Conservation (phyloP, 2,329 filamentous ascomycete genomes). For the Fusarium sp. region DNA sequence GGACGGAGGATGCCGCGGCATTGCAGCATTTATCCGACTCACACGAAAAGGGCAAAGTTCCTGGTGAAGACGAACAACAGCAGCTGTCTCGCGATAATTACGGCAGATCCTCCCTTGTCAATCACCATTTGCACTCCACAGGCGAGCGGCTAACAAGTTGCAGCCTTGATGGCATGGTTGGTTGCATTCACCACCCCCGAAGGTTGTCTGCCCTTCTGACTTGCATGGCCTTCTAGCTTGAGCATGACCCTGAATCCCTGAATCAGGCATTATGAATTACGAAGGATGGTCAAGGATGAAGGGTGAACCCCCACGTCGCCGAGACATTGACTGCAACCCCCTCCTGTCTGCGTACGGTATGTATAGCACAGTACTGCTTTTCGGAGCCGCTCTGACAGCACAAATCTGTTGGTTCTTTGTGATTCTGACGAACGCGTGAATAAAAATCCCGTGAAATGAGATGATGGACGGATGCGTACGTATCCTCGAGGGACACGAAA, state of each 20-base stretch:
- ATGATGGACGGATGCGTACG: conserved; percentile 12
- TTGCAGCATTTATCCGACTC: conserved; percentile 22
- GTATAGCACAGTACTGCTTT: conserved; percentile 1
- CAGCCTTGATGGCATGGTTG: neutral
- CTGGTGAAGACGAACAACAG: conserved; percentile 23
- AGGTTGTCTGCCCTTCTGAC: conserved; percentile 41
- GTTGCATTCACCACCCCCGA: conserved; percentile 25
- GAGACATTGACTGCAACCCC: conserved; percentile 34
- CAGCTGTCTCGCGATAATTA: conserved; percentile 38
- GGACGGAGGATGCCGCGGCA: conserved; percentile 29
- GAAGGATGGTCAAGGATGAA: conserved; percentile 24
- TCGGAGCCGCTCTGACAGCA: conserved; percentile 14
- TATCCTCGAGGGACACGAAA: conserved; percentile 23
- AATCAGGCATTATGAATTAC: conserved; percentile 34
- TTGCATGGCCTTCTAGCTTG: conserved; percentile 38
- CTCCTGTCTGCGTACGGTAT: conserved; percentile 7
- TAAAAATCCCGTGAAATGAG: conserved; percentile 12
- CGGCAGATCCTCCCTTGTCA: conserved; percentile 34
- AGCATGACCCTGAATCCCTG: conserved; percentile 36
- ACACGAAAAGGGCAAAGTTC: conserved; percentile 12
- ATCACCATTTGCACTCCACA: conserved; percentile 28
- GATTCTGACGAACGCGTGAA: conserved; percentile 23
- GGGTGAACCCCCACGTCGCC: conserved; percentile 38
- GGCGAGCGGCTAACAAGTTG: neutral
- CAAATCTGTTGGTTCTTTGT: neutral